Conservation (phyloP, 2,329 filamentous ascomycete genomes). For the Diplodia intermedia region DNA sequence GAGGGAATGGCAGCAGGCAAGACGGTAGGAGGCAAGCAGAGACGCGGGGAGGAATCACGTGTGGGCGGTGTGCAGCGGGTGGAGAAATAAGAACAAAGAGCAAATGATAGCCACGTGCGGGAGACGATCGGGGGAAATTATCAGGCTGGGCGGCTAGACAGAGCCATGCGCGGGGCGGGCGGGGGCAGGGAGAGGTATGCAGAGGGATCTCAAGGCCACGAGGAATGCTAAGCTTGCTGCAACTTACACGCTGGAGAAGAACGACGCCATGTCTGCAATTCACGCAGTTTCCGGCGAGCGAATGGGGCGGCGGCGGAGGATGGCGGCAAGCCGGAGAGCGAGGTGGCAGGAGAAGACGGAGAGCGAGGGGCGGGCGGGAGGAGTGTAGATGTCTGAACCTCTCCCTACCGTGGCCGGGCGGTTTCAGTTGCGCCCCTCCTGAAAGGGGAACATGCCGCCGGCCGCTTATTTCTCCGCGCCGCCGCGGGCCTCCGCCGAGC, state of each 20-base stretch:
- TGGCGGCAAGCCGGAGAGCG: conserved; percentile 8
- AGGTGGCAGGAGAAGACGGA: conserved; percentile 20
- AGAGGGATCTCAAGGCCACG: conserved; percentile 16
- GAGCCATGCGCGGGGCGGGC: conserved; percentile 9
- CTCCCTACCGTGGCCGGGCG: conserved; percentile 30
- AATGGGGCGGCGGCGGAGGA: conserved; percentile 1
- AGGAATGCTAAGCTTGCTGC: conserved; percentile 31
- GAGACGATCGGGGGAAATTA: conserved; percentile 17
- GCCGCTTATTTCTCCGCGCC: conserved; percentile 12
- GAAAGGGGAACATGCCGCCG: conserved; percentile 26
- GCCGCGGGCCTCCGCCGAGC: background rate
- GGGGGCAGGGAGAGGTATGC: conserved; percentile 6
- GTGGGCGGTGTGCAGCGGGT: conserved; percentile 27
- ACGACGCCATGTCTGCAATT: conserved; percentile 45
- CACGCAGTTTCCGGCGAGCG: background rate
- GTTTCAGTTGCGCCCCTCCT: conserved; percentile 30
- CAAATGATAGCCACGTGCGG: conserved; percentile 29
- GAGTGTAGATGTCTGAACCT: conserved; percentile 29
- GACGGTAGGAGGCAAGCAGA: conserved; percentile 11
- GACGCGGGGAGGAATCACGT: conserved; percentile 25
- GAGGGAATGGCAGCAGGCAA: conserved; percentile 3
- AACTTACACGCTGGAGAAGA: conserved; percentile 53
- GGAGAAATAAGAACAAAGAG: conserved; percentile 24
- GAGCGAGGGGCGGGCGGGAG: conserved; percentile 19
- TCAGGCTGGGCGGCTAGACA: background rate